Evolutionary conservation across 768 basidiomycete species (phyloP).

Genomic region (Myochromella boudieri): DNA sequence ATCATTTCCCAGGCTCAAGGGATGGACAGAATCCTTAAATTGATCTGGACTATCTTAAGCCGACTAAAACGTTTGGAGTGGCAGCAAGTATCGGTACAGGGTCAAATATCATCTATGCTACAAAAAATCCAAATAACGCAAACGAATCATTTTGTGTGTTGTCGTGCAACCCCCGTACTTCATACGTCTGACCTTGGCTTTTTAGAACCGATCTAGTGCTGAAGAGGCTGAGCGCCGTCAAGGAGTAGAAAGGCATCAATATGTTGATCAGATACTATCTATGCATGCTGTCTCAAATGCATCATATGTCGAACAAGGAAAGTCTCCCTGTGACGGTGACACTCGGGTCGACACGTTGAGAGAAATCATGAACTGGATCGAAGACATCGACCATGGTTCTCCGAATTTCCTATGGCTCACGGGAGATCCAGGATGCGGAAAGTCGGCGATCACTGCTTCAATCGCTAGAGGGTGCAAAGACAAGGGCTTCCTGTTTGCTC

Average conservation of each 20-base stretch:
- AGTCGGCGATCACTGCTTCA: conserved; percentile 19
- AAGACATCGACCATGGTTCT: conserved; percentile 2
- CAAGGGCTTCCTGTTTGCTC: conserved; percentile 14
- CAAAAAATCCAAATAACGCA: neutral
- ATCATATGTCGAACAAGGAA: conserved; percentile 15
- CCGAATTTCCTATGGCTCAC: conserved; percentile 18
- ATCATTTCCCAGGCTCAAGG: conserved; percentile 5
- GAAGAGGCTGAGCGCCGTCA: neutral
- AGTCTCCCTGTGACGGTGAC: conserved; percentile 15
- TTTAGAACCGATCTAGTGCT: neutral
- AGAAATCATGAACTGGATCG: conserved; percentile 14
- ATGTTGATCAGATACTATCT: conserved; percentile 1
- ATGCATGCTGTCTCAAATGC: conserved; percentile 10
- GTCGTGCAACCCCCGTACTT: neutral
- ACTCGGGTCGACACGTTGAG: conserved; percentile 13
- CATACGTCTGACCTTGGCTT: neutral
- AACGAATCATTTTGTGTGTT: neutral
- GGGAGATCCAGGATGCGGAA: conserved; percentile 17
- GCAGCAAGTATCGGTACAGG: no score
- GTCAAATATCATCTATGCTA: neutral
- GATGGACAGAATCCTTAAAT: conserved; percentile 6
- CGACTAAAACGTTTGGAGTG: no score
- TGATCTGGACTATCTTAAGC: neutral
- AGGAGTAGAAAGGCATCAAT: neutral
- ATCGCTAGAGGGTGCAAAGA: conserved; percentile 16